Evolutionary conservation across 345 rosid genomes (phyloP).

Genomic region (Abelmoschus esculentus): DNA sequence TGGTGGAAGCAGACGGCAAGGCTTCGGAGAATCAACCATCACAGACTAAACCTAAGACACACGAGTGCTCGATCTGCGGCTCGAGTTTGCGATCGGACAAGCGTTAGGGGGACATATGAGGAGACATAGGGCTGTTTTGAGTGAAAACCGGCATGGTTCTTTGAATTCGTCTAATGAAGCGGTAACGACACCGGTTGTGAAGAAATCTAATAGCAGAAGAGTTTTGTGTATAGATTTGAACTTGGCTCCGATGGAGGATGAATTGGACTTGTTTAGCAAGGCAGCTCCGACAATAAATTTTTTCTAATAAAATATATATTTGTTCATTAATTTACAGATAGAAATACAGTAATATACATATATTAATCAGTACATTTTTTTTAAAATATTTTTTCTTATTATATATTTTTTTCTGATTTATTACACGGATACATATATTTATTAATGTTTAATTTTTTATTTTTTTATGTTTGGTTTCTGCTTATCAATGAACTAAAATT

Average conservation of each 20-base stretch:
- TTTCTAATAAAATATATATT: constrained; percentile 18
- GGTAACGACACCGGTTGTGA: constrained; percentile 21
- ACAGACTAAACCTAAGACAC: constrained; percentile 47
- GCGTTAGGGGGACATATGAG: constrained; percentile 74
- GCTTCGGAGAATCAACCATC: constrained; percentile 7
- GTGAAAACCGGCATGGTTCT: constrained; percentile 6
- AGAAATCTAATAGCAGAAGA: constrained; percentile 40
- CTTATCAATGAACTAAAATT: too few relatives aligned
- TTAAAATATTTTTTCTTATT: neutral
- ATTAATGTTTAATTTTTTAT: too few relatives aligned
- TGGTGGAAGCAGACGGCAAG: constrained; percentile 10
- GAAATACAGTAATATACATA: neutral
- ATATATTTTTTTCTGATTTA: neutral
- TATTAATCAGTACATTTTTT: neutral
- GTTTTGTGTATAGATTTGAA: constrained; percentile 57
- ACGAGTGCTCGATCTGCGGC: constrained; percentile 82
- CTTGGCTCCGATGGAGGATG: constrained; percentile 61
- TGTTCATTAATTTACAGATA: constrained; percentile 8
- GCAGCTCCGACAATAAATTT: constrained; percentile 28
- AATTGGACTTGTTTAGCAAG: constrained; percentile 40
- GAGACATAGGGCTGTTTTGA: constrained; percentile 34
- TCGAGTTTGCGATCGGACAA: constrained; percentile 71
- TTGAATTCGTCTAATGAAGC: neutral
- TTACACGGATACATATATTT: too few relatives aligned
- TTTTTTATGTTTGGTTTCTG: too few relatives aligned